Conservation (phyloP, 2,329 filamentous ascomycete species). For the Xylariomycetidae sp. region DNA sequence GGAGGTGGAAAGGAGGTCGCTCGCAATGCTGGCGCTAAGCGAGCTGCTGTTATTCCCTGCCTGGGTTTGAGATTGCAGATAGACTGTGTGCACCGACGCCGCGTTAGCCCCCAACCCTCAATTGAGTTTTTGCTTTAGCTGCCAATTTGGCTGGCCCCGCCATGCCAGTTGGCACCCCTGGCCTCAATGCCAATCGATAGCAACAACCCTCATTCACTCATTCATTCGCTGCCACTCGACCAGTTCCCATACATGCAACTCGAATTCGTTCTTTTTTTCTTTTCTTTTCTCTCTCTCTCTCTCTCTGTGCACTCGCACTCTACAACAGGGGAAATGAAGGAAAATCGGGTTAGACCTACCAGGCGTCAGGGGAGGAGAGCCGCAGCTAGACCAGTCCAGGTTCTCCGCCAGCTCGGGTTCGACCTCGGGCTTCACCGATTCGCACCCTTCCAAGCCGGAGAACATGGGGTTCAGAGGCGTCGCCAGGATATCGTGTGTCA, state of each 20-base stretch:
- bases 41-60: constrained; percentile 44
- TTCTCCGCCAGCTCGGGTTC: constrained; percentile 68
- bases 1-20: constrained; percentile 68
- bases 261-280: too few species aligned
- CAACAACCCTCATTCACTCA: too few species aligned
- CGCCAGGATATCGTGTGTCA: constrained; percentile 62
- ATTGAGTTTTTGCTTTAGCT: too few species aligned
- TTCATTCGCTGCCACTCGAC: too few species aligned
- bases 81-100: constrained; percentile 21
- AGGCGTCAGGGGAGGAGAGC: constrained; percentile 84
- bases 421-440: constrained; percentile 64
- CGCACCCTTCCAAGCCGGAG: constrained; percentile 62
- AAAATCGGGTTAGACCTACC: constrained; percentile 52
- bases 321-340: not conserved
- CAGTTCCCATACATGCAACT: too few species aligned
- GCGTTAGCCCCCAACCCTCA: constrained; percentile 19
- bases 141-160: too few species aligned
- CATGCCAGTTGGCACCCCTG: too few species aligned
- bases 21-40: constrained; percentile 54
- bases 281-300: too few species aligned
- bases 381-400: constrained; percentile 69
- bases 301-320: too few species aligned
- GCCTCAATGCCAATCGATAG: too few species aligned
- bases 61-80: constrained; percentile 35
- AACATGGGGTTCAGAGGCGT: constrained; percentile 80